phyloP scores from a whole-genome alignment of 108 stramenopile genomes.

The Stephanodiscus minutulus region DNA sequence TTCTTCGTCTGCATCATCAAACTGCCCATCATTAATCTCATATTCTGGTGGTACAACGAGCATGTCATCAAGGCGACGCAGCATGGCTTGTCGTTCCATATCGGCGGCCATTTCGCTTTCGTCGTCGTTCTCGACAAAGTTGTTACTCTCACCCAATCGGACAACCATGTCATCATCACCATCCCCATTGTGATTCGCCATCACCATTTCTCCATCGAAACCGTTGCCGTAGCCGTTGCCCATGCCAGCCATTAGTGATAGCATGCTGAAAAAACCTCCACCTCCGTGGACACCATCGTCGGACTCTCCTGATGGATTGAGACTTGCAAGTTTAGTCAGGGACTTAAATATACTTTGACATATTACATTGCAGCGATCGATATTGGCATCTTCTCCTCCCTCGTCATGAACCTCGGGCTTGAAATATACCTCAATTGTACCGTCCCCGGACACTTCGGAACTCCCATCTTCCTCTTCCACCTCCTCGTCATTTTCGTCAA shows the following conservation, averaged over 20 bases:
- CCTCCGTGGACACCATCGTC: slow-evolving; percentile 50
- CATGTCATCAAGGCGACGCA: slow-evolving; percentile 33
- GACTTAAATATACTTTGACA: slow-evolving; percentile 66
- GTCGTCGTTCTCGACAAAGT: slow-evolving; percentile 36
- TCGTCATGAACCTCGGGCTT: slow-evolving; percentile 19
- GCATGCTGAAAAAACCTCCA: slow-evolving; percentile 43
- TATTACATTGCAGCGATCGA: slow-evolving; percentile 18
- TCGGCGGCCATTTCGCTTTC: slow-evolving; percentile 19
- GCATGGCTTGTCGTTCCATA: slow-evolving; percentile 25
- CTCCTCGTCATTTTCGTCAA: slow-evolving; percentile 13
- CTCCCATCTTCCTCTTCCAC: neutral
- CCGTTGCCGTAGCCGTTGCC: slow-evolving; percentile 21
- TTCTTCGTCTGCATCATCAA: slow-evolving; percentile 59
- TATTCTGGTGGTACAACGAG: slow-evolving; percentile 71
- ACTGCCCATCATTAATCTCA: slow-evolving; percentile 63
- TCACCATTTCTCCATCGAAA: slow-evolving; percentile 24
- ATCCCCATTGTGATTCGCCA: slow-evolving; percentile 13
- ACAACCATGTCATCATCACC: slow-evolving; percentile 41
- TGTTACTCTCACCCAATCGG: slow-evolving; percentile 36
- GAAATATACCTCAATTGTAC: slow-evolving; percentile 59
- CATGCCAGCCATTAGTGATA: slow-evolving; percentile 52
- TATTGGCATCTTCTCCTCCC: slow-evolving; percentile 5
- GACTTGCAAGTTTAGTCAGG: slow-evolving; percentile 63
- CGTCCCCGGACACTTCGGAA: slow-evolving; percentile 23
- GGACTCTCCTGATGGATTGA: slow-evolving; percentile 59